Evolutionary conservation across 495 filamentous ascomycete genomes (phyloP).

Genomic region (Aspergillus incahuasiensis): DNA sequence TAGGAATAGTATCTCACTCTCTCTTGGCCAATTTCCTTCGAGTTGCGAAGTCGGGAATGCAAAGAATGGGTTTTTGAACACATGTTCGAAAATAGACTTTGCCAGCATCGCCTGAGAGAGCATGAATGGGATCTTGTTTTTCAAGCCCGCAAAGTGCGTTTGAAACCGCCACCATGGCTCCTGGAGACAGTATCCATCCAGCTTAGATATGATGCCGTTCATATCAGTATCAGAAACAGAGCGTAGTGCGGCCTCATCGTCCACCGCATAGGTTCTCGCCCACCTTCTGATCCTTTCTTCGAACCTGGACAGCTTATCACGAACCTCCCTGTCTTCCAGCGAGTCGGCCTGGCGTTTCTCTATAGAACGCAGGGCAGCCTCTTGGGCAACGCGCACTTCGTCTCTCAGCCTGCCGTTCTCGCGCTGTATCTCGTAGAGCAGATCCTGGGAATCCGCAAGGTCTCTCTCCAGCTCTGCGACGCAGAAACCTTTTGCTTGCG

Average conservation of each 20-base stretch:
- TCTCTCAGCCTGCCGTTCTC: too few relatives aligned
- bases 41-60: not conserved
- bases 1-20: not conserved
- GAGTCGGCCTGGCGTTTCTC: not conserved
- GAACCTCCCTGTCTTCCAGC: not conserved
- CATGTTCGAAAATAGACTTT: not conserved
- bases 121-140: not conserved
- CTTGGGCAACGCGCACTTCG: not conserved
- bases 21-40: not conserved
- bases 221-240: not conserved
- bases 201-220: not conserved
- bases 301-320: conserved; percentile 1
- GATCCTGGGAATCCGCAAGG: too few relatives aligned
- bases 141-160: not conserved
- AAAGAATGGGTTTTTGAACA: conserved; percentile 14
- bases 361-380: not conserved
- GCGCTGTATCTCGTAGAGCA: too few relatives aligned
- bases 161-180: not conserved
- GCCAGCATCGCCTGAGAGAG: conserved; percentile 9
- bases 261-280: conserved; percentile 6
- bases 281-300: conserved; percentile 5
- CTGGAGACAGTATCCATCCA: conserved; percentile 2
- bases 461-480: too few relatives aligned
- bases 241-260: not conserved
- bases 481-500: too few relatives aligned